These are phyloP conservation scores for Eremothecium coryli DNA, from an alignment of 1,139 yeast species.

Conservation along the genomic window DNA sequence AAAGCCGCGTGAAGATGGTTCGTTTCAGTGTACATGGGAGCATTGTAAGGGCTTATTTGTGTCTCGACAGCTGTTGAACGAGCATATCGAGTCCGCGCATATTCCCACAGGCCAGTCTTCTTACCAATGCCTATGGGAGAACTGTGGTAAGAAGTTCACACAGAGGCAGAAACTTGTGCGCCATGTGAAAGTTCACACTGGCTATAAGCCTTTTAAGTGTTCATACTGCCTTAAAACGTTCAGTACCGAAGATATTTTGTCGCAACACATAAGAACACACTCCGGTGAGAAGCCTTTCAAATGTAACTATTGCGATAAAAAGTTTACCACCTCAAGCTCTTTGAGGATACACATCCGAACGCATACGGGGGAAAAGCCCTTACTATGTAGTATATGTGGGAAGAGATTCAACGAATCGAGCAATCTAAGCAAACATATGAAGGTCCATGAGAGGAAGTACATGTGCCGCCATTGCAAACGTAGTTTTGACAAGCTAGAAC, in stretches of 20 bases:
- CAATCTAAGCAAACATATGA: slow-evolving; percentile 81
- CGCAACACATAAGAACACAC: slow-evolving; percentile 70
- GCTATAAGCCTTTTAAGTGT: slow-evolving; percentile 69
- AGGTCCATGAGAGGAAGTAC: slow-evolving; percentile 38
- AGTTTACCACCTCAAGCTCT: slow-evolving; percentile 51
- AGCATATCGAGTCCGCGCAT: slow-evolving; percentile 60
- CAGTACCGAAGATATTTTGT: slow-evolving; percentile 45
- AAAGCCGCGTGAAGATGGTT: slow-evolving; percentile 3
- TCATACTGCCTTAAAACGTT: slow-evolving; percentile 56
- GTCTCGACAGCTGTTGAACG: slow-evolving; percentile 52
- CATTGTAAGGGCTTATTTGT: slow-evolving; percentile 43
- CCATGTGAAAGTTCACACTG: slow-evolving; percentile 83
- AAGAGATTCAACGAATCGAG: slow-evolving; percentile 84
- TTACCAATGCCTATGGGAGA: slow-evolving; percentile 70
- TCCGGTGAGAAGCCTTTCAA: slow-evolving; percentile 80
- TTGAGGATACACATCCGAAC: slow-evolving; percentile 60
- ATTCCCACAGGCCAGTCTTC: slow-evolving; percentile 63
- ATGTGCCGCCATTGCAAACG: slow-evolving; percentile 10
- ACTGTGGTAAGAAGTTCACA: slow-evolving; percentile 63
- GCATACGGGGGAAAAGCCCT: slow-evolving; percentile 90
- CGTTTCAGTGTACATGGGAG: slow-evolving; percentile 24
- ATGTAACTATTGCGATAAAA: slow-evolving; percentile 59
- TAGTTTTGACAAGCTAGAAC: slow-evolving; percentile 8
- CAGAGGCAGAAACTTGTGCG: slow-evolving; percentile 82
- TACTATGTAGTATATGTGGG: slow-evolving; percentile 73